These are phyloP conservation scores for Phytopythium mirpurense DNA, from an alignment of 352 stramenopile species.

Conservation along the genomic window DNA sequence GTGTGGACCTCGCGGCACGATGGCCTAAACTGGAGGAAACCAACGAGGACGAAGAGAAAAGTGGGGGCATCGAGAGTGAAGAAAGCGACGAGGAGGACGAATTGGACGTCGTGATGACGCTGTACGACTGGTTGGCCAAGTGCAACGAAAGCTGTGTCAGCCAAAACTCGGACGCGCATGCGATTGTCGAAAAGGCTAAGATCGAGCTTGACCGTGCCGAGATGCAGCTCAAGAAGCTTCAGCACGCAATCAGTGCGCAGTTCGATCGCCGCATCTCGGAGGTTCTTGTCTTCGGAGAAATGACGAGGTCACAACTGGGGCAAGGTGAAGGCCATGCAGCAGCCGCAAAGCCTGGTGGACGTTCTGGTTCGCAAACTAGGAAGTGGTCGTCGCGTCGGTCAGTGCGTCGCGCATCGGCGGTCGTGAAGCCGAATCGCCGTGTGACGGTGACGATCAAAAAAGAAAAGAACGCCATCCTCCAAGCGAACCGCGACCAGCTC, in stretches of 20 bases:
- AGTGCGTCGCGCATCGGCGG: neutral
- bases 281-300: slow-evolving; percentile 15
- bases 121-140: slow-evolving; percentile 57
- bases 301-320: neutral
- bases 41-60: neutral
- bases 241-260: slow-evolving; percentile 44
- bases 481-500: slow-evolving; percentile 36
- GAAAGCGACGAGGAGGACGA: slow-evolving; percentile 16
- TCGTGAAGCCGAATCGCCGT: slow-evolving; percentile 14
- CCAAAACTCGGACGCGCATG: slow-evolving; percentile 28
- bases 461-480: slow-evolving; percentile 45
- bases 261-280: slow-evolving; percentile 52
- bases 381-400: neutral
- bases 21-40: slow-evolving; percentile 4
- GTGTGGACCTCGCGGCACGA: slow-evolving; percentile 15
- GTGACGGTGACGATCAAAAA: slow-evolving; percentile 49
- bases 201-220: slow-evolving; percentile 51
- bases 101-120: slow-evolving; percentile 33
- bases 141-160: slow-evolving; percentile 45
- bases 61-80: neutral
- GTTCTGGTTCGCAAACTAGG: neutral
- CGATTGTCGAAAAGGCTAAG: slow-evolving; percentile 31
- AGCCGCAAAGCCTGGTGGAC: neutral
- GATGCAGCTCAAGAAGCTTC: slow-evolving; percentile 51
- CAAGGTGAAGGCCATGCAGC: neutral